Conservation (phyloP, 1,284 basidiomycete genomes). For the Fomes fomentarius region DNA sequence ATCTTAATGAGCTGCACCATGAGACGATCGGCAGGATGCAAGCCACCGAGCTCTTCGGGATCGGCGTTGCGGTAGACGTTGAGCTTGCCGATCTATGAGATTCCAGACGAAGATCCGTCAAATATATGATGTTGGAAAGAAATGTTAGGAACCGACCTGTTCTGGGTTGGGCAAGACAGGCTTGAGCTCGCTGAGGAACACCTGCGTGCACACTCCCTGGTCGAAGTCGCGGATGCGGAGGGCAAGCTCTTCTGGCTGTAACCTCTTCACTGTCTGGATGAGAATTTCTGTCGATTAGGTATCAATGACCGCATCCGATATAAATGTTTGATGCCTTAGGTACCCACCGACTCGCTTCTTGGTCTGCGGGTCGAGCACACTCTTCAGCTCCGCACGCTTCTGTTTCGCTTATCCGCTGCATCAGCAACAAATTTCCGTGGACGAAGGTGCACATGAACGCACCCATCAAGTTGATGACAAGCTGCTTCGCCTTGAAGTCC, state of each 20-base stretch:
- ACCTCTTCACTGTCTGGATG: constrained; percentile 82
- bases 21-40: constrained; percentile 94
- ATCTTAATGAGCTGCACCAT: constrained; percentile 98
- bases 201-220: constrained; percentile 81
- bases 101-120: not conserved
- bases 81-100: constrained; percentile 79
- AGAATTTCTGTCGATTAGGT: constrained; percentile 70
- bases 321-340: not conserved
- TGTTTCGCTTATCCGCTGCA: constrained; percentile 59
- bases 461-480: constrained; percentile 85
- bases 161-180: constrained; percentile 88
- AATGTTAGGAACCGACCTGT: constrained; percentile 53
- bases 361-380: constrained; percentile 88
- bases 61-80: constrained; percentile 89
- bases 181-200: constrained; percentile 86
- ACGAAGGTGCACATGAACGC: constrained; percentile 28
- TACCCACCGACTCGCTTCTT: constrained; percentile 87
- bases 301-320: not conserved
- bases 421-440: constrained; percentile 20
- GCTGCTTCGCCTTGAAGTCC: constrained; percentile 96
- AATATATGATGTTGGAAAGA: not conserved
- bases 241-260: constrained; percentile 84
- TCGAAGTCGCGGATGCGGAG: constrained; percentile 86
- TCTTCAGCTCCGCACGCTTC: constrained; percentile 84
- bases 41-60: constrained; percentile 83